phyloP scores from a whole-genome alignment of 371 early-diverging fungal genomes.

The Haplosporangium sp. region DNA sequence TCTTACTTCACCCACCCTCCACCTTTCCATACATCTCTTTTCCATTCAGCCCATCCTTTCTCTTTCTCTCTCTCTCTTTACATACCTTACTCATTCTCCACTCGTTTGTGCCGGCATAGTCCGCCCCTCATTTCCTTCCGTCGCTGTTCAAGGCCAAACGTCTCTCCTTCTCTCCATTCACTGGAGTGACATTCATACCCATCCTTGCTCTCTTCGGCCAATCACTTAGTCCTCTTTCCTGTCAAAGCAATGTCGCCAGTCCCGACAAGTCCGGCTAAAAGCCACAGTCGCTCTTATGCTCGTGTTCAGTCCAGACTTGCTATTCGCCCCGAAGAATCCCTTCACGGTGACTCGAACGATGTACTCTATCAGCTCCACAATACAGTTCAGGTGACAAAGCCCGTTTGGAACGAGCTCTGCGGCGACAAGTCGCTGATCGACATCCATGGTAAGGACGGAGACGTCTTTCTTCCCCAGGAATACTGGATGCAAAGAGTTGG shows the following conservation, averaged over 20 bases:
- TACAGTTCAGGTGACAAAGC: slow-evolving; percentile 43
- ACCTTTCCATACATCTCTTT: neutral
- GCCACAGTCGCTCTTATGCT: slow-evolving; percentile 9
- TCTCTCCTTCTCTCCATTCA: neutral
- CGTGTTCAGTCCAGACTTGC: slow-evolving; percentile 35
- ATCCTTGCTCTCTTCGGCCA: neutral
- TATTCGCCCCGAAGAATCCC: slow-evolving; percentile 44
- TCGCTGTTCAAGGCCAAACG: neutral
- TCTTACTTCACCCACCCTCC: neutral
- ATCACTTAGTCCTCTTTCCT: neutral
- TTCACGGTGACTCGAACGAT: slow-evolving; percentile 17
- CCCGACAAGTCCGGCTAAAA: slow-evolving; percentile 4
- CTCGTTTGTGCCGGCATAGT: neutral
- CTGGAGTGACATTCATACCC: neutral
- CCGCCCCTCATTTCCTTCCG: slow-evolving; percentile 1
- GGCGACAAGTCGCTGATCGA: slow-evolving; percentile 12
- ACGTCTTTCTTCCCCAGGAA: neutral
- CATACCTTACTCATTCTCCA: neutral
- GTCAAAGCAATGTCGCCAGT: slow-evolving; percentile 18
- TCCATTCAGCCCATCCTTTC: slow-evolving; percentile 1
- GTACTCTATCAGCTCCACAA: slow-evolving; percentile 25
- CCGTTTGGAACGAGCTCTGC: slow-evolving; percentile 41
- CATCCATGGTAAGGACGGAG: slow-evolving; percentile 17
- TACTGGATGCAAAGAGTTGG: slow-evolving; percentile 1
- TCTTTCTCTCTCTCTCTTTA: neutral